phyloP scores from a whole-genome alignment of 441 rosid species.

The Gossypium gossypioides region DNA sequence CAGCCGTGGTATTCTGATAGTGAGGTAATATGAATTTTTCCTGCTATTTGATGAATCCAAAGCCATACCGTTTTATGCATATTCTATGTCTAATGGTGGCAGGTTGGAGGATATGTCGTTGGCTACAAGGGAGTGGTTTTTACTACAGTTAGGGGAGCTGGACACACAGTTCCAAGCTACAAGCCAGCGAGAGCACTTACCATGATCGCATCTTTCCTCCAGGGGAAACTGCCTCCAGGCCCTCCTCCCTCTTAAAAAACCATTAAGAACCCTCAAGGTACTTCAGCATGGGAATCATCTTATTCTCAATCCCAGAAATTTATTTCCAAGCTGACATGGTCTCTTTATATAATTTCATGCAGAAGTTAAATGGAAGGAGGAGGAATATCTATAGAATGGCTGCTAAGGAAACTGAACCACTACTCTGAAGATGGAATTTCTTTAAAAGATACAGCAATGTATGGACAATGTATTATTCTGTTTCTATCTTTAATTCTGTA shows the following conservation, averaged over 20 bases:
- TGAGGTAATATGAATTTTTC: constrained; percentile 17
- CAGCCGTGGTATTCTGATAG: constrained; percentile 19
- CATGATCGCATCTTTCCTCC: constrained; percentile 36
- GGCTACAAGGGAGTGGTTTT: constrained; percentile 31
- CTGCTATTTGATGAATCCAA: background rate
- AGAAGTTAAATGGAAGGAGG: background rate
- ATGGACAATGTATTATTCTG: background rate
- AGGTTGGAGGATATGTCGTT: constrained; percentile 44
- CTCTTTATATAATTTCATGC: background rate
- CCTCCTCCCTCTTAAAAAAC: constrained; percentile 18
- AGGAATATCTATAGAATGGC: background rate
- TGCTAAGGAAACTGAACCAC: background rate
- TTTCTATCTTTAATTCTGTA: background rate
- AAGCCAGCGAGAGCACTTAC: constrained; percentile 35
- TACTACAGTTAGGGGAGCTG: constrained; percentile 35
- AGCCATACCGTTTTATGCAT: background rate
- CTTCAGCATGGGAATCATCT: background rate
- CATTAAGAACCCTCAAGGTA: background rate
- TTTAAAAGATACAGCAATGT: background rate
- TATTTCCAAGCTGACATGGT: background rate
- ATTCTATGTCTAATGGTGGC: constrained; percentile 1
- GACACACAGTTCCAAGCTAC: constrained; percentile 38
- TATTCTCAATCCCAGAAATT: background rate
- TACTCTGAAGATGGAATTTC: background rate
- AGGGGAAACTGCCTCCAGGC: constrained; percentile 22